phyloP scores from a whole-genome alignment of 352 stramenopile species.

The Saprolegnia parasitica region DNA sequence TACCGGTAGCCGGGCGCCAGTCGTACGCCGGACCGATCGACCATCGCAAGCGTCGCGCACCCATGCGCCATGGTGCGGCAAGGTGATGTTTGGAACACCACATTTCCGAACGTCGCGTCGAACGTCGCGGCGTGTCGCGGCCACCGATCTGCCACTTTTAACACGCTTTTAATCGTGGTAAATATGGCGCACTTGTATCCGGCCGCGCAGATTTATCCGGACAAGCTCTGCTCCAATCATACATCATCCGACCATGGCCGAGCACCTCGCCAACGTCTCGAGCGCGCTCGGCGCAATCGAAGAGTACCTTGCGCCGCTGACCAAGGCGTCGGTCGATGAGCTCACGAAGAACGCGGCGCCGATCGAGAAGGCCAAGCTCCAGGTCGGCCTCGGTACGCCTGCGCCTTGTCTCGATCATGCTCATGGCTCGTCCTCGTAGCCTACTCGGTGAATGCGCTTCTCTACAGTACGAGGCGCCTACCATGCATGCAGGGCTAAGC shows the following conservation, averaged over 20 bases:
- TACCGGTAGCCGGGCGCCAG: no score
- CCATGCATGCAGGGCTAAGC: neutral
- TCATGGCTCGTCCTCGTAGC: conserved; percentile 35
- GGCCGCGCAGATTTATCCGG: neutral
- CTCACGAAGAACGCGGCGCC: conserved; percentile 4
- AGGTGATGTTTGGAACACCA: no score
- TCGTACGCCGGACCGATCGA: no score
- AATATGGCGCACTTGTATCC: no score
- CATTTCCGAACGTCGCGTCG: no score
- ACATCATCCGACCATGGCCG: conserved; percentile 10
- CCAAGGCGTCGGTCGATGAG: conserved; percentile 12
- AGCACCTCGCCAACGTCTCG: conserved; percentile 13
- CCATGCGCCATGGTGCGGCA: no score
- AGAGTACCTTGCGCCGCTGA: conserved; percentile 26
- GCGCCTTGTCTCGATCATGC: neutral
- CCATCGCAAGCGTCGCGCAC: no score
- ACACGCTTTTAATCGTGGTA: no score
- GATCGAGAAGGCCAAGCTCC: conserved; percentile 75
- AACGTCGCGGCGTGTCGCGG: no score
- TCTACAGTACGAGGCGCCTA: conserved; percentile 41
- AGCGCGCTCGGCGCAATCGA: conserved; percentile 20
- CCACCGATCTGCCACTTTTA: no score
- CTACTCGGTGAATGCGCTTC: conserved; percentile 80
- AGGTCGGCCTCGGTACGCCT: conserved; percentile 66
- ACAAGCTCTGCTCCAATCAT: neutral